These are phyloP conservation scores for Groenewaldozyma tartarivorans DNA, from an alignment of 805 yeast species.

Conservation along the genomic window DNA sequence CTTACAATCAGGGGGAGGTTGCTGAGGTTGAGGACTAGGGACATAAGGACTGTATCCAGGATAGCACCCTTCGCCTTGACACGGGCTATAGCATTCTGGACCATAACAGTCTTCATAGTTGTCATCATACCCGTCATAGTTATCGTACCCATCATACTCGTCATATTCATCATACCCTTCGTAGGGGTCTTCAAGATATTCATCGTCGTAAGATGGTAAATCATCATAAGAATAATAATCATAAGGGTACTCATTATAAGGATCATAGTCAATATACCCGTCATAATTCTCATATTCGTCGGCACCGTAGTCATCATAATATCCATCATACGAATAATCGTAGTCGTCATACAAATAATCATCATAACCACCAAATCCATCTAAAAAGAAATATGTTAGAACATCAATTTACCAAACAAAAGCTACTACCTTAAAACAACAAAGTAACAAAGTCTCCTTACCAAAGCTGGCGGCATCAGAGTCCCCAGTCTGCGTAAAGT, in stretches of 20 bases:
- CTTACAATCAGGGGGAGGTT: no score
- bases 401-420: constrained; percentile 1
- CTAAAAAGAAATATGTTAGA: no score
- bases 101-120: background rate
- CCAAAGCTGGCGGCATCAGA: no score
- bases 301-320: constrained; percentile 2
- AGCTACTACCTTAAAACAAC: background rate
- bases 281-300: background rate
- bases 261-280: background rate
- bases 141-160: background rate
- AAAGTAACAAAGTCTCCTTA: no score
- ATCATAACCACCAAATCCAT: background rate
- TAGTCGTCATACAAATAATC: background rate
- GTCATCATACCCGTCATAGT: background rate
- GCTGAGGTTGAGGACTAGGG: no score
- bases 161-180: background rate
- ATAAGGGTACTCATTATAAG: background rate
- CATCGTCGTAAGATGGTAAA: background rate
- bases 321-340: background rate
- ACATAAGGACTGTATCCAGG: no score
- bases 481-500: no score
- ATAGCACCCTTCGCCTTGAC: no score
- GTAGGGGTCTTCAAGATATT: background rate
- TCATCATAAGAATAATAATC: background rate
- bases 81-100: background rate